Evolutionary conservation across 495 filamentous ascomycete species (phyloP), one percentile per base, ranked within the genome.

Genomic region (Daldinia caldariorum): DNA sequence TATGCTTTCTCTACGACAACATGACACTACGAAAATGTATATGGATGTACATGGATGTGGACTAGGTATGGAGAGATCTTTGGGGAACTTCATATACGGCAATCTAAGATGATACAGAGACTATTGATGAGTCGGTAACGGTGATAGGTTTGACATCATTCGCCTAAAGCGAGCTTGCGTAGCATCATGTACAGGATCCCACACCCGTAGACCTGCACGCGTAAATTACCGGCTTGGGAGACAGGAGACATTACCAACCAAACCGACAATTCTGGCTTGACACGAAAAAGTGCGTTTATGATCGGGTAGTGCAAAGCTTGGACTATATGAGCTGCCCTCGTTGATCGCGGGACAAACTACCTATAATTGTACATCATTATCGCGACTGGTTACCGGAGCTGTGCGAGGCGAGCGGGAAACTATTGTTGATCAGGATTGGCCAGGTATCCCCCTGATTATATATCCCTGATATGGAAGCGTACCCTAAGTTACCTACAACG

Each of bases 131-230:
- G 49, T 60, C 63, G 37, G 37, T 53, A 60, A 51, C 61, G 58
- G 58, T 66, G 63, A 73, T 54, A 67, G 66, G 70, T 63, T 66
- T 69, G 61, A 73, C 70, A 73, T 69, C 45, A 66, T 63, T 73
- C 66, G 64, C 66, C 61, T 67, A 41, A 43, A 61, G 57, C 43
- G 56, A 69, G n/a, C 57, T 73, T 69, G 65, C 69, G 69, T 72
- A 65, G 61, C 50, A 67, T 63, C 41, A 59, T 20, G 45, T 67
- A 56, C 45, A 49, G 55, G 63, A 60, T 39, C 22, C 54, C 8
- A 67, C 61, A 61, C 53, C 47, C 55, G 41, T 61, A 13, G 41
- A 59, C 49, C 6, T 38, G 63, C 59, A 67, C 51, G 50, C 59
- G 34, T 61, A 59, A 34, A 29, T 20, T 59, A 34, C 37, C 29